Evolutionary conservation across 2,329 filamentous ascomycete species (phyloP), one percentile per base, ranked within the genome.

Genomic region (Lachnellula willkommii): DNA sequence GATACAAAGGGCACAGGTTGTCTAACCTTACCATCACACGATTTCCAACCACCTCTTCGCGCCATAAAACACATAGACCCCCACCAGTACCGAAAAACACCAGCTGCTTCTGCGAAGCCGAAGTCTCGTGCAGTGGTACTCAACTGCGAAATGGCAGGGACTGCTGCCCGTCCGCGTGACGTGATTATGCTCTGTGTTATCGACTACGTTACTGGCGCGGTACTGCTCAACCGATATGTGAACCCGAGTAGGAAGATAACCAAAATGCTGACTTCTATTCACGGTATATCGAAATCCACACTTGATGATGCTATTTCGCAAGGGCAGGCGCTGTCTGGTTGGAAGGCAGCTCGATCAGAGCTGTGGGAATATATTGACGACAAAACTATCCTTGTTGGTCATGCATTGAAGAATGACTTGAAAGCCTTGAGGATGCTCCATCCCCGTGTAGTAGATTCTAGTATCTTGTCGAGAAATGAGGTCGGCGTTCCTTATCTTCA

Each of bases 111-210:
- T 14, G 26, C 7, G 14, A 17, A 47, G 15, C n/a, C 47, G 6
- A 67, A 61, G 45, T 68, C 65, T 47, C 63, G 47, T 28, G 74
- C 72, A 3, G 69, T 79, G 2, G 72, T 69, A 0, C 61, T 79
- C 7, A 77, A 79, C 59, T 79, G 77, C 56, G 77, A 79, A 62
- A 79, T 79, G 76, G 75, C 75, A 5, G 67, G 64, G 14, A 63
- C 75, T 1, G 53, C 40, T 2, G 61, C 68, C 9, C 66, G 69
- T 36, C 62, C 58, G 24, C 50, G 59, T 40, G 71, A 71, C 56
- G 58, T 72, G 3, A 72, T 73, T n/a, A 70, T 68, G 11, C 51
- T 77, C 9, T 71, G 67, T 28, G 73, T 66, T 7, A 66, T 76
- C 37, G 77, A 80, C 63, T 75, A 74, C 50, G 53, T 79, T 28